A percentile compares a stretch with the other conserved stretches of the same genome.
These are phyloP conservation scores for Cordyceps javanica DNA, from an alignment of 2,329 filamentous ascomycete genomes.

Conservation along the genomic window DNA sequence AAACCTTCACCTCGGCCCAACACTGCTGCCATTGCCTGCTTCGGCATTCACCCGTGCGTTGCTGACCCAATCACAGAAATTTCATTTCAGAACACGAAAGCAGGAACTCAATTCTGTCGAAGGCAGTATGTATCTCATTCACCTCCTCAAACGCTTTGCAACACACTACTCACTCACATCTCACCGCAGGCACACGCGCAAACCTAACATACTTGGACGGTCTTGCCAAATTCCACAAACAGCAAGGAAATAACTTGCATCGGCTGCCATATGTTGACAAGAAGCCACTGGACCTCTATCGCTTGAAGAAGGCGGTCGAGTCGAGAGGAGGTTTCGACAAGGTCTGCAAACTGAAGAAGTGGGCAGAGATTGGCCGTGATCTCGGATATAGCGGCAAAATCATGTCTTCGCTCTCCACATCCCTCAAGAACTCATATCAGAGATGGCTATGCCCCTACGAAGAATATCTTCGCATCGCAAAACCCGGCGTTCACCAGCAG, in stretches of 20 bases:
- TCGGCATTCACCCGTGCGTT: not conserved
- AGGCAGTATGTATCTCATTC: conserved; percentile 64
- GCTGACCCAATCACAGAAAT: conserved; percentile 54
- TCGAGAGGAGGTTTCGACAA: conserved; percentile 90
- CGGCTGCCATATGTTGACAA: conserved; percentile 96
- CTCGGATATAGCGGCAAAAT: conserved; percentile 98
- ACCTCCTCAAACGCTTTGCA: not conserved
- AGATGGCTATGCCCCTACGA: conserved; percentile 97
- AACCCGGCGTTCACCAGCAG: conserved; percentile 94
- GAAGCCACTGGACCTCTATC: conserved; percentile 89
- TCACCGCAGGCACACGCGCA: conserved; percentile 69
- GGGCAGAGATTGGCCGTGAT: conserved; percentile 96
- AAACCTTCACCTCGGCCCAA: conserved; percentile 13
- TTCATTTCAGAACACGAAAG: conserved; percentile 92
- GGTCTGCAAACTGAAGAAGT: conserved; percentile 97
- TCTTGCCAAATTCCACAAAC: conserved; percentile 92
- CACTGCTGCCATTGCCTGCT: not conserved
- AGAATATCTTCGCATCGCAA: conserved; percentile 83
- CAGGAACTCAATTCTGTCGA: conserved; percentile 97
- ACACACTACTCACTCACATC: conserved; percentile 11
- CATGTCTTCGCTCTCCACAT: conserved; percentile 97
- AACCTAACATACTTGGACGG: conserved; percentile 96
- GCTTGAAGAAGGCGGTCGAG: conserved; percentile 94
- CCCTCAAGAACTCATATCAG: conserved; percentile 95
- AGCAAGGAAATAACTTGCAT: conserved; percentile 89